Conservation (phyloP, 2,329 filamentous ascomycete species). For the Xylariaceae sp. region DNA sequence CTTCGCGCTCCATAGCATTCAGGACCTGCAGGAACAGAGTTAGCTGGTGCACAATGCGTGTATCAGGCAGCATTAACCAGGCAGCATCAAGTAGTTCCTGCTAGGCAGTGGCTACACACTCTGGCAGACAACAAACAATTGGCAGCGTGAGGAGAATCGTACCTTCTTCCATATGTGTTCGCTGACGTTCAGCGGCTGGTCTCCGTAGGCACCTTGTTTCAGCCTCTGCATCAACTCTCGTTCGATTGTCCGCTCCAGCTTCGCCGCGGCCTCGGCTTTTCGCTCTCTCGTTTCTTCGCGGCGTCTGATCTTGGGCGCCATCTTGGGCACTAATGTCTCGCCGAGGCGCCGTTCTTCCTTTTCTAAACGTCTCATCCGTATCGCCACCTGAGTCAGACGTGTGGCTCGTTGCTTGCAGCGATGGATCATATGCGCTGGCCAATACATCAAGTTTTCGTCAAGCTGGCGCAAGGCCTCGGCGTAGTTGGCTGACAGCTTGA, state of each 20-base stretch:
- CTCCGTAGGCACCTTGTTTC: constrained; percentile 87
- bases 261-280: constrained; percentile 75
- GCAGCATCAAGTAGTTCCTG: too few species aligned
- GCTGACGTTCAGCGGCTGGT: constrained; percentile 89
- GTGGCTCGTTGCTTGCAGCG: constrained; percentile 63
- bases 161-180: constrained; percentile 95
- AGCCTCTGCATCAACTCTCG: constrained; percentile 86
- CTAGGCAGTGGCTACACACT: too few species aligned
- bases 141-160: too few species aligned
- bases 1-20: constrained; percentile 77
- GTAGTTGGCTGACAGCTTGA: constrained; percentile 87
- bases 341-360: constrained; percentile 85
- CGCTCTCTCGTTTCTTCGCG: constrained; percentile 69
- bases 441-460: constrained; percentile 81
- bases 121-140: too few species aligned
- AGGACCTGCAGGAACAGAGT: too few species aligned
- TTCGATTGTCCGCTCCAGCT: constrained; percentile 94
- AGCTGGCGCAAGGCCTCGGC: constrained; percentile 81
- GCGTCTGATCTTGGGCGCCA: constrained; percentile 82
- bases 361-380: constrained; percentile 69
- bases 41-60: too few species aligned
- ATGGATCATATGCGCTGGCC: constrained; percentile 65
- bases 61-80: too few species aligned
- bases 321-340: constrained; percentile 77
- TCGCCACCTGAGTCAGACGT: constrained; percentile 81